Percentiles rank a stretch among this genome's conserved stretches.
Evolutionary conservation across 2,329 filamentous ascomycete genomes (phyloP).

Genomic region (Graphilbum sp.): DNA sequence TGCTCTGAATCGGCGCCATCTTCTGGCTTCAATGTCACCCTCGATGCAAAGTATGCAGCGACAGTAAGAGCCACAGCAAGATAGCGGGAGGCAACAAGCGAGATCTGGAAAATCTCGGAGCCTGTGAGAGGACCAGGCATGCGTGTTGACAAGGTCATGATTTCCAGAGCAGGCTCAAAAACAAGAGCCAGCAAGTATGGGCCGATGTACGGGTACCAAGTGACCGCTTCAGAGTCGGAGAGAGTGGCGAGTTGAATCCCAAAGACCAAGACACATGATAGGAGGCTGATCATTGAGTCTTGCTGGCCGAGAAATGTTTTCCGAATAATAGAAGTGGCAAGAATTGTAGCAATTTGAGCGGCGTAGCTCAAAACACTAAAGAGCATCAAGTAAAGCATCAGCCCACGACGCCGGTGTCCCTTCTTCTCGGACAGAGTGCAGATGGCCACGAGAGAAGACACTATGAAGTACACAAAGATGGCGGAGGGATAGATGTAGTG

Average conservation of each 20-base stretch:
- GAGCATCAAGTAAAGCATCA: constrained; percentile 27
- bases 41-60: constrained; percentile 15
- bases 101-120: constrained; percentile 15
- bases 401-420: constrained; percentile 22
- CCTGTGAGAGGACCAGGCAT: constrained; percentile 2
- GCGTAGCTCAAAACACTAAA: constrained; percentile 28
- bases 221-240: constrained; percentile 28
- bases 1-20: constrained; percentile 18
- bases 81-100: constrained; percentile 17
- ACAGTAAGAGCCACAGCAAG: constrained; percentile 18
- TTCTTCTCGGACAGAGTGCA: constrained; percentile 28
- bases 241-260: constrained; percentile 41
- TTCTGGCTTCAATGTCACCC: constrained; percentile 7
- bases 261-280: constrained; percentile 49
- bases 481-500: constrained; percentile 42
- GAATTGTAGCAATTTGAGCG: constrained; percentile 26
- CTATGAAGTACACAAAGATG: constrained; percentile 40
- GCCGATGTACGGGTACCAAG: constrained; percentile 48
- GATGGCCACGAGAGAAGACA: constrained; percentile 31
- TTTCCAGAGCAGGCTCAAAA: constrained; percentile 32
- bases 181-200: constrained; percentile 42
- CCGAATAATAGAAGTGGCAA: constrained; percentile 18
- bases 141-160: constrained; percentile 11
- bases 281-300: constrained; percentile 35
- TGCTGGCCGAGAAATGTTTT: constrained; percentile 26